A percentile compares a stretch with the other conserved stretches of the same genome.
Conservation (phyloP, 1,284 basidiomycete species). For the Pseudozyma sp. region DNA sequence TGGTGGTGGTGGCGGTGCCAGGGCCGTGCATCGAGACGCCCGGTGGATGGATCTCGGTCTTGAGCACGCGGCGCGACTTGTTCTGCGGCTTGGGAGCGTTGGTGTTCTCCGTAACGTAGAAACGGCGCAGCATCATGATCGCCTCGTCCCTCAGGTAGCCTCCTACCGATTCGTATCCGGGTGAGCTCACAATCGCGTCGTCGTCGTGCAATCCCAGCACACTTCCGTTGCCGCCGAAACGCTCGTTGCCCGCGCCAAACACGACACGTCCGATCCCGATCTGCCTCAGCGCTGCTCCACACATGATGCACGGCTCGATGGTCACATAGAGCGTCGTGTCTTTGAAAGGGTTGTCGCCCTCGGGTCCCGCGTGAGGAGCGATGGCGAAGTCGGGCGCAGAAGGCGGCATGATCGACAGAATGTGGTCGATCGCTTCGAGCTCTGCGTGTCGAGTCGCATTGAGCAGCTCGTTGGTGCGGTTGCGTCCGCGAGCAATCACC, state of each 20-base stretch:
- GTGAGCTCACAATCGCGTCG: conserved; percentile 70
- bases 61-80: conserved; percentile 64
- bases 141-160: conserved; percentile 91
- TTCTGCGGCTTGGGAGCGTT: conserved; percentile 72
- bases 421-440: conserved; percentile 92
- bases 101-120: conserved; percentile 94
- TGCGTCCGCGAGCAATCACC: conserved; percentile 86
- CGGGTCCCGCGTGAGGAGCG: conserved; percentile 49
- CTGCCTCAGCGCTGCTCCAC: conserved; percentile 92
- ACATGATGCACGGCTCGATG: conserved; percentile 99
- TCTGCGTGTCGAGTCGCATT: conserved; percentile 94
- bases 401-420: conserved; percentile 73
- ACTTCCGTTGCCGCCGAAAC: conserved; percentile 97
- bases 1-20: conserved; percentile 68
- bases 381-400: conserved; percentile 60
- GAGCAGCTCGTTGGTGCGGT: conserved; percentile 85
- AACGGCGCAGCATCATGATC: conserved; percentile 91
- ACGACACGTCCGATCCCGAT: conserved; percentile 89
- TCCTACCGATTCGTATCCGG: conserved; percentile 80
- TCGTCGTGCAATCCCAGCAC: conserved; percentile 83
- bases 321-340: conserved; percentile 94
- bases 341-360: conserved; percentile 73
- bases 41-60: conserved; percentile 66
- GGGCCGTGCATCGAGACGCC: conserved; percentile 67
- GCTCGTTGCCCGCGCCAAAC: conserved; percentile 94